phyloP scores from a whole-genome alignment of 83 land plant species.

The Diphasiastrum complanatum region DNA sequence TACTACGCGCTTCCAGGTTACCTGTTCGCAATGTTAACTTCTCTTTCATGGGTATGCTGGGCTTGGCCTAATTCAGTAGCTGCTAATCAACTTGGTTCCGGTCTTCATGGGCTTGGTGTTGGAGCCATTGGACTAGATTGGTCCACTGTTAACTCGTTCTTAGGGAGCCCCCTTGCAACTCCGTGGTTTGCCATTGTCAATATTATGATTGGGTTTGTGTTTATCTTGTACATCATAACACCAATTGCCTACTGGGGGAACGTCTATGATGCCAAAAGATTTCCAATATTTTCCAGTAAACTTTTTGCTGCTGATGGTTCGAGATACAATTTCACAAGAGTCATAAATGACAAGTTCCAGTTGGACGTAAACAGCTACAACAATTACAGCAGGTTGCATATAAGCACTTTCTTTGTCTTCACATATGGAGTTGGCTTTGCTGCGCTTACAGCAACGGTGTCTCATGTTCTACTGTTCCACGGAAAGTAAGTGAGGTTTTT shows the following conservation, averaged over 20 bases:
- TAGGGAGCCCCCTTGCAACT: slow-evolving; percentile 74
- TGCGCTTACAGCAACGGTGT: slow-evolving; percentile 53
- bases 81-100: slow-evolving; percentile 78
- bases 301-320: slow-evolving; percentile 51
- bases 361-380: slow-evolving; percentile 50
- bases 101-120: slow-evolving; percentile 66
- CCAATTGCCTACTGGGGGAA: slow-evolving; percentile 58
- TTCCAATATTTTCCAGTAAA: slow-evolving; percentile 67
- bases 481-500: slow-evolving; percentile 47
- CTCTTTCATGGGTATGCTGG: slow-evolving; percentile 85
- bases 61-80: slow-evolving; percentile 52
- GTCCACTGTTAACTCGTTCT: slow-evolving; percentile 63
- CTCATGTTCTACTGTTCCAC: slow-evolving; percentile 64
- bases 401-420: slow-evolving; percentile 71
- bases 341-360: slow-evolving; percentile 50
- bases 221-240: slow-evolving; percentile 56
- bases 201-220: slow-evolving; percentile 52
- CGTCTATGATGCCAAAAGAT: slow-evolving; percentile 65
- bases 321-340: slow-evolving; percentile 45
- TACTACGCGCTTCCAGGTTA: slow-evolving; percentile 77
- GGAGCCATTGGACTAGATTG: slow-evolving; percentile 70
- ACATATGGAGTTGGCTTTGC: slow-evolving; percentile 80
- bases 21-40: slow-evolving; percentile 50
- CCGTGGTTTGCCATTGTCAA: slow-evolving; percentile 85
- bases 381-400: slow-evolving; percentile 40